Conservation (phyloP, 495 filamentous ascomycete genomes). For the Xylaria venustula region DNA sequence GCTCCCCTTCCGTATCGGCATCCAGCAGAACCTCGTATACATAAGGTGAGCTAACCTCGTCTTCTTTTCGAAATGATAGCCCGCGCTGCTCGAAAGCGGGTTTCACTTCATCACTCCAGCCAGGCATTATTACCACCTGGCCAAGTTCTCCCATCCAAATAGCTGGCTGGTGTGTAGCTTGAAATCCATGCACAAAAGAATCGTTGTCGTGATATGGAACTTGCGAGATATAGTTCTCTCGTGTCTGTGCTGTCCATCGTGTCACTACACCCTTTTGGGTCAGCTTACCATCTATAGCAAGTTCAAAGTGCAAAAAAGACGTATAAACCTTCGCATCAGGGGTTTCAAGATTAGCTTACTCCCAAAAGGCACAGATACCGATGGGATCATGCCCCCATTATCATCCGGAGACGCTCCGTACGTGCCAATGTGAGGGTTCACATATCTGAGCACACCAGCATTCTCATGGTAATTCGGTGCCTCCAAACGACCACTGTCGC, state of each 20-base stretch:
- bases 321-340: too few species aligned
- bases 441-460: conserved; percentile 27
- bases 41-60: conserved; percentile 30
- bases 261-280: conserved; percentile 15
- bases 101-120: conserved; percentile 22
- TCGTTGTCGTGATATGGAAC: conserved; percentile 32
- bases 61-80: conserved; percentile 30
- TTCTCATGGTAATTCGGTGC: conserved; percentile 21
- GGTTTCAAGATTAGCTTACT: not conserved
- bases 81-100: conserved; percentile 28
- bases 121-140: conserved; percentile 25
- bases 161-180: conserved; percentile 34
- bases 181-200: conserved; percentile 29
- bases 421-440: conserved; percentile 33
- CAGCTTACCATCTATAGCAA: too few species aligned
- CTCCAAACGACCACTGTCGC: too few species aligned
- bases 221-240: conserved; percentile 34
- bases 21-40: conserved; percentile 30
- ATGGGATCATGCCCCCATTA: conserved; percentile 36
- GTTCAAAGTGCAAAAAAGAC: too few species aligned
- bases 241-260: conserved; percentile 33
- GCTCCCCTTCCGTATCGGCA: conserved; percentile 26
- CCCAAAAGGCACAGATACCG: conserved; percentile 32
- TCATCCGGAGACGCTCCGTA: conserved; percentile 25
- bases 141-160: conserved; percentile 37